Evolutionary conservation across 495 filamentous ascomycete species (phyloP).

Genomic region (Penicillium macrosclerotiorum): DNA sequence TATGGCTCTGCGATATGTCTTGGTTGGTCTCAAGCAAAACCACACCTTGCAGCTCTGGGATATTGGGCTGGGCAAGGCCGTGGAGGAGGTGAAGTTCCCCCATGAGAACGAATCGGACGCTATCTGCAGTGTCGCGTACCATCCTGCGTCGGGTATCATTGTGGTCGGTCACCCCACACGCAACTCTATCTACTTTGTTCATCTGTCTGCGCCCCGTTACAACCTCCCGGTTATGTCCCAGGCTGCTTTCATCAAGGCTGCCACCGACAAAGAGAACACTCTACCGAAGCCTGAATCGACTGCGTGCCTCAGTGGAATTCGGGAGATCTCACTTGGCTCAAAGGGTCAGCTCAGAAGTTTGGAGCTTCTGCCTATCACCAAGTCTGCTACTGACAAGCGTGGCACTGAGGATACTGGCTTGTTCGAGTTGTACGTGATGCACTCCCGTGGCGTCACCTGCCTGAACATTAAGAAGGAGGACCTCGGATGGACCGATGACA

Average conservation of each 20-base stretch:
- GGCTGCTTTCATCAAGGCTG: conserved; percentile 75
- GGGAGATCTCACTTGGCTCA: conserved; percentile 87
- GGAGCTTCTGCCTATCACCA: conserved; percentile 71
- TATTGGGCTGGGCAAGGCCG: conserved; percentile 87
- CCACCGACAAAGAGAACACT: conserved; percentile 67
- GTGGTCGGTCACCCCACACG: conserved; percentile 93
- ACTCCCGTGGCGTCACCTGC: conserved; percentile 91
- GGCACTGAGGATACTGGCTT: conserved; percentile 58
- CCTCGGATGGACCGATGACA: conserved; percentile 84
- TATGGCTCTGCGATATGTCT: conserved; percentile 83
- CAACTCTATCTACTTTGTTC: conserved; percentile 96
- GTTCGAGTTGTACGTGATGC: conserved; percentile 96
- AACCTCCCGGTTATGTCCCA: conserved; percentile 76
- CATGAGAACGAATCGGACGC: conserved; percentile 96
- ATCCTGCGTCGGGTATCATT: conserved; percentile 84
- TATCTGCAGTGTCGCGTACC: conserved; percentile 93
- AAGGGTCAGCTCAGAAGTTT: conserved; percentile 88
- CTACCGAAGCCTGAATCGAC: conserved; percentile 87
- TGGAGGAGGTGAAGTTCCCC: conserved; percentile 94
- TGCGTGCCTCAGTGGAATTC: conserved; percentile 90
- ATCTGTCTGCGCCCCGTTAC: conserved; percentile 90
- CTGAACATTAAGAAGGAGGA: conserved; percentile 80
- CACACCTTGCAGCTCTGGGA: conserved; percentile 99
- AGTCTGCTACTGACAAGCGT: conserved; percentile 33
- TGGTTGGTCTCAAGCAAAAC: conserved; percentile 98